These are phyloP conservation scores for Trichophaea hybrida DNA, from an alignment of 2,329 filamentous ascomycete genomes.

Conservation along the genomic window DNA sequence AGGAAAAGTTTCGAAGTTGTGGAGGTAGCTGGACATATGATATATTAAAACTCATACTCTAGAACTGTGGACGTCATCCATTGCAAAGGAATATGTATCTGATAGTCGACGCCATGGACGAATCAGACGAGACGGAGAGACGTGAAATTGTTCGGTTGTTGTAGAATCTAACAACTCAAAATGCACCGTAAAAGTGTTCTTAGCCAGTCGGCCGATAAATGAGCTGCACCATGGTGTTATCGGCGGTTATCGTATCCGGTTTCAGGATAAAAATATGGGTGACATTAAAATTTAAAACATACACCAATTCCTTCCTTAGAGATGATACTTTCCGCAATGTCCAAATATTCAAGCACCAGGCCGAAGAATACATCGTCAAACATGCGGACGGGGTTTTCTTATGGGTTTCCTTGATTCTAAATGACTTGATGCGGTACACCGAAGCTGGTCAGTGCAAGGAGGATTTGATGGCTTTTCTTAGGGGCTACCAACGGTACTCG, in stretches of 20 bases:
- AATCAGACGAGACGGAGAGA: background rate
- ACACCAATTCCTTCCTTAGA: background rate
- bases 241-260: background rate
- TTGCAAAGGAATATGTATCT: background rate
- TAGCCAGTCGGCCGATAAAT: too few relatives aligned
- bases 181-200: background rate
- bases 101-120: background rate
- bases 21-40: too few relatives aligned
- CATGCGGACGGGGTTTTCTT: too few relatives aligned
- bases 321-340: background rate
- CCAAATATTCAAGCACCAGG: background rate
- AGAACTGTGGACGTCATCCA: too few relatives aligned
- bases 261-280: background rate
- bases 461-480: background rate
- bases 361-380: background rate
- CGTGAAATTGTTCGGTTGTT: too few relatives aligned
- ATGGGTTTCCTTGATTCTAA: too few relatives aligned
- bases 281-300: background rate
- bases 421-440: background rate
- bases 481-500: background rate
- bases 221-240: background rate
- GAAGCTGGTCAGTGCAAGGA: background rate
- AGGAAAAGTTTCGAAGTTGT: background rate
- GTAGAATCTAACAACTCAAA: background rate
- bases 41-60: too few relatives aligned